Base-by-base conservation (phyloP, 371 early-diverging fungal species). In the Lichtheimia corymbifera region DNA sequence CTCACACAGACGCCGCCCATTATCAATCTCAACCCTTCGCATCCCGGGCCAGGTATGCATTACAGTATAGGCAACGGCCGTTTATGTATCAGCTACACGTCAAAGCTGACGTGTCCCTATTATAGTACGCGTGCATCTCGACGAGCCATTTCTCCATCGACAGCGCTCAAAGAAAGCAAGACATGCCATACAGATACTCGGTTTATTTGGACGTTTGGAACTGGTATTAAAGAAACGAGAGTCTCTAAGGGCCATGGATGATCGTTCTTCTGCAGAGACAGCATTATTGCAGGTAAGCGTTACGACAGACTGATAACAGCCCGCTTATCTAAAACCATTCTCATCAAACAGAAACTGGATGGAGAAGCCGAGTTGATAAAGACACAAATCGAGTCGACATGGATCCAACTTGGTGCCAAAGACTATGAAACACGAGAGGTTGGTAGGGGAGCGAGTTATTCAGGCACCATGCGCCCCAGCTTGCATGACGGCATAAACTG, bases 1-100 rank as follows among this genome's bases (percentile, higher is more conserved):
- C 50, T 66, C 28, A 66, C 66, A 53, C 51, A 62, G 50, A 66
- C 62, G 13, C 58, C 62, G 24, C 66, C 66, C 18, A 62, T 66
- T 35, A 54, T 66, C 30, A 57, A 58, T 20, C 45, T 66, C 17
- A 42, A 62, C 41, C 58, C 18, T 14, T 42, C 44, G 40, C 42
- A n/a, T 22, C 49, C 53, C 22, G 62, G 54, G 5, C 54, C 62
- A 56, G 57, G 66, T 60, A 53, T 15, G 15, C 28, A 9, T 20
- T 4, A 3, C 9, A 35, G 35, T 4, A 11, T 35, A 11, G 35
- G 11, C 1, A 51, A 4, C 2, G 13, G n/a, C 12, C 3, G 22
- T 22, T n/a, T 17, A 22, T 2, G 13, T 35, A 47, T 24, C 28
- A 30, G 15, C 42, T 28, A 42, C 55, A n/a, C 20, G 7, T 52